Conservation (phyloP, 805 yeast genomes). For the Starmerella etchellsii region DNA sequence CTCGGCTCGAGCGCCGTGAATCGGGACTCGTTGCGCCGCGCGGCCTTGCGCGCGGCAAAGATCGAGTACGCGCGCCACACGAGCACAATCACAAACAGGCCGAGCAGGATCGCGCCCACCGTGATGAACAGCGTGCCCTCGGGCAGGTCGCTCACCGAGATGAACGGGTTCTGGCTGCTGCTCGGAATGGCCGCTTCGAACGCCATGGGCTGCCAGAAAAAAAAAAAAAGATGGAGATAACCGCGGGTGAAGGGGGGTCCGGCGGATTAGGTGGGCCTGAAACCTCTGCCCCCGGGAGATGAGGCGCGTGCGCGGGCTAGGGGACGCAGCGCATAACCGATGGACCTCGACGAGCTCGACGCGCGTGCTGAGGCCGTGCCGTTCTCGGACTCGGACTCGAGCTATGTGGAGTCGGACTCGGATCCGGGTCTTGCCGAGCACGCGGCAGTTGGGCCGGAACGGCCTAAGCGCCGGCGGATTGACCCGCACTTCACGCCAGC, state of each 20-base stretch:
- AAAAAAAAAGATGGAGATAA: too few relatives aligned
- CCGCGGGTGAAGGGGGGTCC: too few relatives aligned
- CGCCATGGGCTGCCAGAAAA: background rate
- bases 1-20: constrained; percentile 18
- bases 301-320: too few relatives aligned
- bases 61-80: constrained; percentile 42
- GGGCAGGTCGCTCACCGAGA: constrained; percentile 40
- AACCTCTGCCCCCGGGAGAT: too few relatives aligned
- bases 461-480: background rate
- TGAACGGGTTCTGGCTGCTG: constrained; percentile 48
- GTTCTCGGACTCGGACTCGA: background rate
- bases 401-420: background rate
- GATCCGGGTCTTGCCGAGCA: background rate
- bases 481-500: too few relatives aligned
- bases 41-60: constrained; percentile 36
- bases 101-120: constrained; percentile 58
- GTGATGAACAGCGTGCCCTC: constrained; percentile 76
- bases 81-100: constrained; percentile 39
- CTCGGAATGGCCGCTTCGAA: constrained; percentile 43
- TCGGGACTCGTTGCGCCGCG: constrained; percentile 33
- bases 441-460: background rate
- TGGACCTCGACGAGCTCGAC: constrained; percentile 9
- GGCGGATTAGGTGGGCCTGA: too few relatives aligned
- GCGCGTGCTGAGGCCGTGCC: constrained; percentile 7
- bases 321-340: too few relatives aligned